Conservation (phyloP, 257 asterid species). For the Schizonepeta tenuifolia region DNA sequence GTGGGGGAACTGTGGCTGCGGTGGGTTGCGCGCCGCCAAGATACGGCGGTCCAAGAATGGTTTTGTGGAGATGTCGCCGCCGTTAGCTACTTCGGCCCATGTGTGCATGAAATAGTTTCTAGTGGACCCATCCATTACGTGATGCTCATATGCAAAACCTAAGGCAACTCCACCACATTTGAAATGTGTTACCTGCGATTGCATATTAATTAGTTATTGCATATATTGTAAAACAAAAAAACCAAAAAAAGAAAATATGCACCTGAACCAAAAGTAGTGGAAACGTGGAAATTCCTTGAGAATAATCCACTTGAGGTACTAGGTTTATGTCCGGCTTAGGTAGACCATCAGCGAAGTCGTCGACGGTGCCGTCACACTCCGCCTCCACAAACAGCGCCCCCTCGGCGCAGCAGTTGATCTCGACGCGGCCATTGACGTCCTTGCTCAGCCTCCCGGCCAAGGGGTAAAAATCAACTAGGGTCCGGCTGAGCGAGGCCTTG, state of each 20-base stretch:
- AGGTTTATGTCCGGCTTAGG: conserved; percentile 60
- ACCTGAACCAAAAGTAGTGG: conserved; percentile 74
- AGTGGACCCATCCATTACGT: neutral
- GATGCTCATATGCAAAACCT: neutral
- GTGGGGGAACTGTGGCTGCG: conserved; percentile 65
- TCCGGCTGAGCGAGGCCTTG: conserved; percentile 41
- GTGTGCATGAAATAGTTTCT: neutral
- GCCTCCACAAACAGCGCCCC: conserved; percentile 75
- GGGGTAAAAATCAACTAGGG: conserved; percentile 65
- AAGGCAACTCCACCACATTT: neutral
- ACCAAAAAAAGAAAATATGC: no score
- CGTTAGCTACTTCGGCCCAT: neutral
- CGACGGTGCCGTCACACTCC: conserved; percentile 49
- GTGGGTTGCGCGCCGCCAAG: conserved; percentile 65
- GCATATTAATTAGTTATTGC: no score
- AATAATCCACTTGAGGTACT: conserved; percentile 65
- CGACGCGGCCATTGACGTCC: conserved; percentile 52
- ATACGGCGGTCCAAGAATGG: conserved; percentile 69
- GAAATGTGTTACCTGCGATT: no score
- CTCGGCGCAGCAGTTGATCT: conserved; percentile 60
- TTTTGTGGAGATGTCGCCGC: conserved; percentile 18
- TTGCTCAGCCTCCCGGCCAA: conserved; percentile 58
- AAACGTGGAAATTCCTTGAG: conserved; percentile 45
- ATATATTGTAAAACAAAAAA: no score
- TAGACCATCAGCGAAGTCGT: conserved; percentile 58